phyloP scores from a whole-genome alignment of 345 rosid genomes.

The Hypericum perforatum region DNA sequence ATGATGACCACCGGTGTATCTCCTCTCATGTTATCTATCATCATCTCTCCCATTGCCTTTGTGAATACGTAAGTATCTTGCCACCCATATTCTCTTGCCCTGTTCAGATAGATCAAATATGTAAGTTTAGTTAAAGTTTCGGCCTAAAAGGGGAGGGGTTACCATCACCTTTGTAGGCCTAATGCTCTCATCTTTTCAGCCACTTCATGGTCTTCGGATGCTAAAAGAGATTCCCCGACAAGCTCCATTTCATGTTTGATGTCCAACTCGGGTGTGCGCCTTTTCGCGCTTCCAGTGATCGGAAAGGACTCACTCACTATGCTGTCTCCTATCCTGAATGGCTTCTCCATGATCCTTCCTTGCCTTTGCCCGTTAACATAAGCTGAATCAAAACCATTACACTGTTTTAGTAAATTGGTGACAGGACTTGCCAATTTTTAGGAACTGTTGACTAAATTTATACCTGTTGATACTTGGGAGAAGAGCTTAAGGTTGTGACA shows the following conservation, averaged over 20 bases:
- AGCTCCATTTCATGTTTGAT: constrained; percentile 26
- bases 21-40: constrained; percentile 8
- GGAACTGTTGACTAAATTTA: too few species aligned
- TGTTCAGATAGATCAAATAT: not conserved
- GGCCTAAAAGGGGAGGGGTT: not conserved
- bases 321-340: constrained; percentile 4
- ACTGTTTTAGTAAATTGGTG: too few species aligned
- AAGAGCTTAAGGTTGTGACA: constrained; percentile 23
- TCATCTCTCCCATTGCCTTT: constrained; percentile 36
- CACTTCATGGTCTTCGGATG: constrained; percentile 10
- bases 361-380: constrained; percentile 11
- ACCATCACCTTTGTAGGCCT: constrained; percentile 28
- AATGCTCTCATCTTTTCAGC: constrained; percentile 24
- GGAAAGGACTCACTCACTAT: not conserved
- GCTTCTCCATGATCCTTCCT: constrained; percentile 7
- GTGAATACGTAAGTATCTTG: constrained; percentile 20
- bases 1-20: constrained; percentile 20
- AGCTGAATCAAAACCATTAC: not conserved
- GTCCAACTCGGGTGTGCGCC: constrained; percentile 11
- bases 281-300: constrained; percentile 3
- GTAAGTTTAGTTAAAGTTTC: not conserved
- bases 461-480: constrained; percentile 23
- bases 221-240: constrained; percentile 17
- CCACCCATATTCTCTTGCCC: constrained; percentile 30
- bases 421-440: too few species aligned